Evolutionary conservation across 202 grass and related monocot species (phyloP).

Genomic region (Brachypodium distachyon): DNA sequence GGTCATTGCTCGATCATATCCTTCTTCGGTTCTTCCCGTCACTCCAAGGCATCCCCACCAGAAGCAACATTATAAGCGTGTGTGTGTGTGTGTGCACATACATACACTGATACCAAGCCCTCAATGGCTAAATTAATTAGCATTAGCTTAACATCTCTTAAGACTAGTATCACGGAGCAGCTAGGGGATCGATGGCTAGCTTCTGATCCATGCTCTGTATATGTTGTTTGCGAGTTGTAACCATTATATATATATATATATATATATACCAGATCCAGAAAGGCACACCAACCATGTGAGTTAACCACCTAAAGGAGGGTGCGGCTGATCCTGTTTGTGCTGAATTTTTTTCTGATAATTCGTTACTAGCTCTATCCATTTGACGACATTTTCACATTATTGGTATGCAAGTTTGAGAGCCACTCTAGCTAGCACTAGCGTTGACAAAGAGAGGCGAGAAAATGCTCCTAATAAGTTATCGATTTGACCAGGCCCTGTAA

Average conservation of each 20-base stretch:
- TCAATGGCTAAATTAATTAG: too few species aligned
- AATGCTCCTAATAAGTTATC: neutral
- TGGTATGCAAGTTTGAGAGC: too few species aligned
- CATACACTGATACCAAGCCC: too few species aligned
- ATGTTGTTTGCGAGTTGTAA: neutral
- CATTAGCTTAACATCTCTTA: neutral
- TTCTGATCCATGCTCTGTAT: too few species aligned
- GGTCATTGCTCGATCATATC: neutral
- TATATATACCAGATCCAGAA: neutral
- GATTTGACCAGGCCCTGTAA: neutral
- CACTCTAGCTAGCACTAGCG: too few species aligned
- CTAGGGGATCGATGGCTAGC: too few species aligned
- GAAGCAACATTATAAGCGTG: neutral
- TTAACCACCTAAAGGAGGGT: neutral
- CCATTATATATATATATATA: too few species aligned
- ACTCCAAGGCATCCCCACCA: neutral
- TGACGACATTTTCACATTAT: neutral
- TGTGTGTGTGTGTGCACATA: neutral
- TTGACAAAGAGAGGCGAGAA: neutral
- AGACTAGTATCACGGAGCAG: neutral
- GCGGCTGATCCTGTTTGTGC: neutral
- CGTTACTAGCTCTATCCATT: neutral
- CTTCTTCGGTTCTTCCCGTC: neutral
- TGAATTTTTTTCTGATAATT: too few species aligned
- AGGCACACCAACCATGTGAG: conserved; percentile 2